These are phyloP conservation scores for Fusarium begoniae DNA, from an alignment of 2,329 filamentous ascomycete species.

Conservation along the genomic window DNA sequence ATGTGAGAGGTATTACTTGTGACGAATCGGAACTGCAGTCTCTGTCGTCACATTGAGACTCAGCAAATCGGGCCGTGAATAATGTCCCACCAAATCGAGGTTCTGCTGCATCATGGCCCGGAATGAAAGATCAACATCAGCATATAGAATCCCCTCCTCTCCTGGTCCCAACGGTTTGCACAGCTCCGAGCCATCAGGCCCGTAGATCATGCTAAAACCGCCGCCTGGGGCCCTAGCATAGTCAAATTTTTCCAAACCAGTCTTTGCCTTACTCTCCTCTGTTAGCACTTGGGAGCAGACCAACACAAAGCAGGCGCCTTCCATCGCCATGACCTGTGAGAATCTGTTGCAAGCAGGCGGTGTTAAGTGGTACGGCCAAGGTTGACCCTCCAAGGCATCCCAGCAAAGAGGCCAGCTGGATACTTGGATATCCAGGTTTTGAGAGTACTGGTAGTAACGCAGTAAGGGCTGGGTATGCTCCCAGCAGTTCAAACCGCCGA, in stretches of 20 bases:
- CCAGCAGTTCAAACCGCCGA: neutral
- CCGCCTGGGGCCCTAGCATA: neutral
- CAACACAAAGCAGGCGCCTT: neutral
- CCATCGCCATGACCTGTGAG: neutral
- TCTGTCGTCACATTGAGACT: neutral
- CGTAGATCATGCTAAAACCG: neutral
- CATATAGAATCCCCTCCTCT: neutral
- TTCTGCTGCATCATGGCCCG: neutral
- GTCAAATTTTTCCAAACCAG: neutral
- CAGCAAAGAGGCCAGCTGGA: neutral
- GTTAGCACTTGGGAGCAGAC: neutral
- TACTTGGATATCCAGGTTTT: neutral
- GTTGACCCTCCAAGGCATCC: neutral
- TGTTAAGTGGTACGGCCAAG: neutral
- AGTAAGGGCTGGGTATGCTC: fast-evolving
- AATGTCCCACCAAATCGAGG: neutral
- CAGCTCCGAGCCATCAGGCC: neutral
- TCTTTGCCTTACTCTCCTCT: neutral
- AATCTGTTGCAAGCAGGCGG: neutral
- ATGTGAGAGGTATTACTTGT: fast-evolving
- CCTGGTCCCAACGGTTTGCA: neutral
- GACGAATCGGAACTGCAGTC: neutral
- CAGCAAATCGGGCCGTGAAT: neutral
- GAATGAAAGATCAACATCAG: neutral
- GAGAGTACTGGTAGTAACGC: neutral